These are phyloP conservation scores for Lycium barbarum DNA, from an alignment of 257 asterid genomes.

Conservation along the genomic window DNA sequence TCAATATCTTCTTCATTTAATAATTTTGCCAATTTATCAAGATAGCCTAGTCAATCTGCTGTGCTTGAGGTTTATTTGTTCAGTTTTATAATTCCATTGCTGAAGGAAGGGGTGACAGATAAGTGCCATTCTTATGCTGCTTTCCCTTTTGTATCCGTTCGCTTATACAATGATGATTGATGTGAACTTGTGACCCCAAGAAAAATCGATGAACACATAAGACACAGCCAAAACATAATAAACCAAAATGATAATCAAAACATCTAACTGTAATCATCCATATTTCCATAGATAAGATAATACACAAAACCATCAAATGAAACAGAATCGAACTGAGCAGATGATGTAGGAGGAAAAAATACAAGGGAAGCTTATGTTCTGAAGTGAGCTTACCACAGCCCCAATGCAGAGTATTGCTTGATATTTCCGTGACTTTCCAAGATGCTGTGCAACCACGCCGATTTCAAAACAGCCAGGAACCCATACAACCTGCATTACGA, in stretches of 20 bases:
- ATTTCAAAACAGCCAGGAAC: conserved; percentile 98
- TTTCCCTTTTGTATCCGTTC: not conserved
- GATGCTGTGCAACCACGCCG: conserved; percentile 80
- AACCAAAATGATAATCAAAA: not conserved
- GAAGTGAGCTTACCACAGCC: conserved; percentile 78
- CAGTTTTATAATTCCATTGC: not conserved
- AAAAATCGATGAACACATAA: not conserved
- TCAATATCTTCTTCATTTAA: not conserved
- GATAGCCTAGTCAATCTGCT: not conserved
- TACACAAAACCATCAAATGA: not conserved
- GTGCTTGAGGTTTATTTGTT: not conserved
- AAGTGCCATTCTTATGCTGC: not conserved
- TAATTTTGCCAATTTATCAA: not conserved
- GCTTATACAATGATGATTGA: not conserved
- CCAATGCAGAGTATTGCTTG: conserved; percentile 92
- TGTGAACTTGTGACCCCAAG: not conserved
- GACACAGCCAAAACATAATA: not conserved
- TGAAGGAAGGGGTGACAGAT: not conserved
- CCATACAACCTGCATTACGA: conserved; percentile 75
- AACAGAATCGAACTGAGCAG: not conserved
- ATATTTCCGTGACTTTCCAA: conserved; percentile 80
- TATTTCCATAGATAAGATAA: not conserved
- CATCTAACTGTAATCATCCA: not conserved
- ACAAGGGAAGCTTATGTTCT: not conserved
- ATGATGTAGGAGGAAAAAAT: not conserved